A percentile compares a stretch with the other conserved stretches of the same genome.
Evolutionary conservation across 2,329 filamentous ascomycete genomes (phyloP).

Genomic region (Epichloe typhina): DNA sequence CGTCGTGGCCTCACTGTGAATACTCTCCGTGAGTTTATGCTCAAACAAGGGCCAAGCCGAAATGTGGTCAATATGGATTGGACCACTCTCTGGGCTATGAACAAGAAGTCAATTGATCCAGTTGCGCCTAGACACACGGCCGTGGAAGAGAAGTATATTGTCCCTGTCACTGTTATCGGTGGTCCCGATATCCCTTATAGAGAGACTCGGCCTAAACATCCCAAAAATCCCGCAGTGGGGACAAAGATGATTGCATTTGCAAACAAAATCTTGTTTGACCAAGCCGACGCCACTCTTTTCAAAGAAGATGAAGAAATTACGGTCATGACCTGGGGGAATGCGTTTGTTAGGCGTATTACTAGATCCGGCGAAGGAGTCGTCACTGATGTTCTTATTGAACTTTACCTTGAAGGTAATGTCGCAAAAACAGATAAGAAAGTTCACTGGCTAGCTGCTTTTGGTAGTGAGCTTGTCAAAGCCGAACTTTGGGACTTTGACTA

Average conservation of each 20-base stretch:
- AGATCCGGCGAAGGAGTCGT: neutral
- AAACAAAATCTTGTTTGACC: neutral
- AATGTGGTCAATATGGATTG: conserved; percentile 68
- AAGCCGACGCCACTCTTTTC: neutral
- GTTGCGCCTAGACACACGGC: conserved; percentile 57
- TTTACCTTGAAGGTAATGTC: neutral
- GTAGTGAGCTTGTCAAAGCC: neutral
- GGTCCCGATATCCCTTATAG: neutral
- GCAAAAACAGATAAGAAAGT: conserved; percentile 1
- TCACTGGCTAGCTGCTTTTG: conserved; percentile 1
- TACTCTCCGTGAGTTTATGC: conserved; percentile 63
- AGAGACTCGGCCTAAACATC: neutral
- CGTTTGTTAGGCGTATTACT: neutral
- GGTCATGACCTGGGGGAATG: neutral
- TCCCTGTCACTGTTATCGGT: neutral
- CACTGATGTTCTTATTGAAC: neutral
- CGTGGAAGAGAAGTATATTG: conserved; percentile 23
- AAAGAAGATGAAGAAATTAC: neutral
- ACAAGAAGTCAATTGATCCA: conserved; percentile 66
- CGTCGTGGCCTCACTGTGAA: conserved; percentile 61
- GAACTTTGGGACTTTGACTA: conserved; percentile 2
- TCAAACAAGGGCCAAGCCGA: conserved; percentile 63
- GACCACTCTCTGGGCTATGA: conserved; percentile 51
- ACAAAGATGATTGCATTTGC: conserved; percentile 1
- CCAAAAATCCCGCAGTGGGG: neutral